Percentiles rank a stretch among this genome's conserved stretches.
phyloP scores from a whole-genome alignment of 495 filamentous ascomycete species.

The Friedmanniomyces simplex region DNA sequence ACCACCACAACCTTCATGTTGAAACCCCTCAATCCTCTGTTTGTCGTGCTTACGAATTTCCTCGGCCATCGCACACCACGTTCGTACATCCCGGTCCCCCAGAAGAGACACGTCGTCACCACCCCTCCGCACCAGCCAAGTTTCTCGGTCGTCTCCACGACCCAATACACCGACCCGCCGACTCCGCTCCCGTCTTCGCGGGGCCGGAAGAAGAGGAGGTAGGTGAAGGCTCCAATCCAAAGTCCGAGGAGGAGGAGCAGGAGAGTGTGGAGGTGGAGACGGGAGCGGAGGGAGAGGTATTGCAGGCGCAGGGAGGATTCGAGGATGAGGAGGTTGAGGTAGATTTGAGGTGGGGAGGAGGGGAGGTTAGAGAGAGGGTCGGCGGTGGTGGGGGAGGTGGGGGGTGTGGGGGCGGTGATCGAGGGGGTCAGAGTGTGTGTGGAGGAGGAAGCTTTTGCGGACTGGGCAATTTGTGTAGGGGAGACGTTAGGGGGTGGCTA shows the following conservation, averaged over 20 bases:
- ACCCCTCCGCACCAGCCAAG: constrained; percentile 79
- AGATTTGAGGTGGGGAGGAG: constrained; percentile 90
- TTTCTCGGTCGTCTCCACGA: constrained; percentile 77
- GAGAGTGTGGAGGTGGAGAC: constrained; percentile 89
- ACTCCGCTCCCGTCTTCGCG: constrained; percentile 83
- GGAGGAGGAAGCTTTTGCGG: constrained; percentile 25
- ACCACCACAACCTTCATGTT: constrained; percentile 93
- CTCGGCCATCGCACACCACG: constrained; percentile 89
- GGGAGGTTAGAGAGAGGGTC: constrained; percentile 76
- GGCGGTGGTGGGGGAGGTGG: constrained; percentile 35
- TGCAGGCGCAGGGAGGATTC: constrained; percentile 89
- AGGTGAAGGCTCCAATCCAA: constrained; percentile 76
- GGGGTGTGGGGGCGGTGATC: constrained; percentile 23
- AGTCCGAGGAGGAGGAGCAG: constrained; percentile 66
- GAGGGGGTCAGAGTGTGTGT: constrained; percentile 17
- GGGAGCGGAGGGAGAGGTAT: constrained; percentile 78
- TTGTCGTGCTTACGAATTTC: constrained; percentile 77
- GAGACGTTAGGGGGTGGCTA: constrained; percentile 27
- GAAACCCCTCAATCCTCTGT: constrained; percentile 79
- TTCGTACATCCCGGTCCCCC: constrained; percentile 92
- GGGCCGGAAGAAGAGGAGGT: constrained; percentile 77
- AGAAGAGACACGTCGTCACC: constrained; percentile 71
- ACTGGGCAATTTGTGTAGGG: constrained; percentile 28
- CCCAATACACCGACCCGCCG: constrained; percentile 91
- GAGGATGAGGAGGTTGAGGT: constrained; percentile 93